Evolutionary conservation across 1,284 basidiomycete species (phyloP), one percentile per base, ranked within the genome.

Genomic region (Dichomitus squalens): DNA sequence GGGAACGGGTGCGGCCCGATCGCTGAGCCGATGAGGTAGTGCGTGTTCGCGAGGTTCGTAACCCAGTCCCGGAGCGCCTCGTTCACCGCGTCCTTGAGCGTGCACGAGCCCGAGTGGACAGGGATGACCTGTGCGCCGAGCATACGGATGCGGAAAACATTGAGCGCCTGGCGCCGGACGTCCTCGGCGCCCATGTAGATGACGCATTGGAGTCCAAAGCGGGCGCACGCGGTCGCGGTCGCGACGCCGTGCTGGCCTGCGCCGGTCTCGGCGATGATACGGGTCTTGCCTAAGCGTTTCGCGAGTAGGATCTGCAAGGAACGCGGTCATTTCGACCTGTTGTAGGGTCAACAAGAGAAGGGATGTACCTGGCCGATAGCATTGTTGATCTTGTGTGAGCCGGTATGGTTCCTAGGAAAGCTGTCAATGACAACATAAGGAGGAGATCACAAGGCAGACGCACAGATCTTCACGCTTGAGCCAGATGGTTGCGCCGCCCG

Each of bases 121-220:
- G 96, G 92, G 50, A 99, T 79, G 64, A 97, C 94, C 88, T 93
- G 59, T 49, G 85, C 97, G 55, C 97, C 97, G 31, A 99, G 83
- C 95, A 98, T 98, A 72, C 91, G 88, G 73, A 99, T 99, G 53
- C 96, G 85, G 86, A 98, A 98, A 29, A 98, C 97, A 75, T 99
- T 99, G 66, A 99, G 76, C 14, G 93, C 91, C 75, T 99, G 97
- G 40, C 97, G 83, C 36, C 95, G 84, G 21, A 98, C 96, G 74
- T 99, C 97, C 75, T 98, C 96, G n/a, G 93, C 87, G 53, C 97
- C 97, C 96, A 99, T 99, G 78, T 96, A 99, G 65, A 99, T 83
- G 66, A 97, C 78, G 72, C 97, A 99, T 73, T 98, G 90, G 79
- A 99, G 71, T 14, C 94, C 96, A 69, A 99, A 99, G 67, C 93